Evolutionary conservation across 2,329 filamentous ascomycete species (phyloP), one percentile per base, ranked within the genome.

Genomic region (Pseudocercospora vitis): DNA sequence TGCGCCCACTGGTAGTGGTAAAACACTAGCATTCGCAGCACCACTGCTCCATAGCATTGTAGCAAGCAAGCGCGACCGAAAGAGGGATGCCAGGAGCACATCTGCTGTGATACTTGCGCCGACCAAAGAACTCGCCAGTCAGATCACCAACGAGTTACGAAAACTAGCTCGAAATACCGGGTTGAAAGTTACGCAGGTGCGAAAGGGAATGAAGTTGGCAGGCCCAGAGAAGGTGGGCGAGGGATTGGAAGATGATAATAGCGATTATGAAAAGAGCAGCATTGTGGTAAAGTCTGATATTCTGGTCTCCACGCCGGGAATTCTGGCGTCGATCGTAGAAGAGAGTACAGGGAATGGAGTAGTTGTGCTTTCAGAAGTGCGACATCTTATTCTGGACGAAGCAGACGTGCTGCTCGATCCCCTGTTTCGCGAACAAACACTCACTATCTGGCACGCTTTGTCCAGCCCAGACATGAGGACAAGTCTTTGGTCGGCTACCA

Each of bases 401-500:
- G 94, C 91, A 0, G 94, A 99, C 70, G 91, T 97, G 11, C 85
- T 99, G 4, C 81, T 99, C 8, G 91, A 97, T 65, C 86, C 88
- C 12, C 78, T 96, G 4, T 99, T 99, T 76, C 83, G 88, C 53
- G 87, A 94, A 18, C 91, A 96, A 70, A 96, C 91, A 0, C 77
- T 95, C 31, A 81, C 81, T 3, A 85, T 97, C 58, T 96, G 91
- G 91, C 81, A 83, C 35, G 82, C 88, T 2, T 92, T 92, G 70
- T 84, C 78, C 2, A 85, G 86, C 61, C 77, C 82, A 2, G 73
- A 79, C n/a, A 76, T 97, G 7, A 82, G 85, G 19, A 79, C 90
- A 3, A 89, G 88, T 7, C 85, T 95, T 56, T 99, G 92, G 91
- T 97, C 94, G 11, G 94, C 94, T 11, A 99, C 94, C 0, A 96